Evolutionary conservation across 495 filamentous ascomycete species (phyloP).

Genomic region (Lichina pygmaea): DNA sequence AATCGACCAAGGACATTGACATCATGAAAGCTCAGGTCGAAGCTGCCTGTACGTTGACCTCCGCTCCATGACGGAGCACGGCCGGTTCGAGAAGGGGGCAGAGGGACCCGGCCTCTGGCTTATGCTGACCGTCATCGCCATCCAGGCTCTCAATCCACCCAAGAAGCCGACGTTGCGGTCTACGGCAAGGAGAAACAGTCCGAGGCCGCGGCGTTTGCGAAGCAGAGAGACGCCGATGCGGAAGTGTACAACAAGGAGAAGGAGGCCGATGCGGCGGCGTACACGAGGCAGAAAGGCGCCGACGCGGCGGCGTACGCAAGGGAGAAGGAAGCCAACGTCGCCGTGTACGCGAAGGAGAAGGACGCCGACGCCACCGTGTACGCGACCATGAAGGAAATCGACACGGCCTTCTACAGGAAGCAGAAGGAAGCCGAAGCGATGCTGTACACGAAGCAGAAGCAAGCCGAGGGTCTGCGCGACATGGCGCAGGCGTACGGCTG

Average conservation of each 20-base stretch:
- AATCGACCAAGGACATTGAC: conserved; percentile 11
- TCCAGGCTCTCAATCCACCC: conserved; percentile 13
- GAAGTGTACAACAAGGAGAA: conserved; percentile 5
- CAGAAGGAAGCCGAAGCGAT: conserved; percentile 33
- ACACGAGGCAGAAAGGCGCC: no score
- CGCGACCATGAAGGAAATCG: conserved; percentile 11
- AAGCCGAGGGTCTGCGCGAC: conserved; percentile 45
- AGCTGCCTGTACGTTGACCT: no score
- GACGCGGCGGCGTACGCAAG: conserved; percentile 4
- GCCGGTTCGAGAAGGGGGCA: no score
- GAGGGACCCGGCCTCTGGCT: no score
- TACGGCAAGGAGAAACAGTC: conserved; percentile 15
- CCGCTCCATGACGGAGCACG: no score
- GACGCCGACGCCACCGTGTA: conserved; percentile 21
- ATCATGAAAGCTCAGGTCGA: no score
- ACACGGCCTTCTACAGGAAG: conserved; percentile 7
- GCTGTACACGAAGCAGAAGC: conserved; percentile 31
- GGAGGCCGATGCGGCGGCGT: no score
- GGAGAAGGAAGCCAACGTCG: conserved; percentile 7
- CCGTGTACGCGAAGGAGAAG: conserved; percentile 18
- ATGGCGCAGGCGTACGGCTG: conserved; percentile 53
- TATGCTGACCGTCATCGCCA: no score
- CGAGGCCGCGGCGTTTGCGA: conserved; percentile 8
- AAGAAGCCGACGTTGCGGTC: conserved; percentile 28
- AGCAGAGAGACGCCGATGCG: conserved; percentile 8